Conservation (phyloP, 441 rosid genomes). For the Melastoma candidum region DNA sequence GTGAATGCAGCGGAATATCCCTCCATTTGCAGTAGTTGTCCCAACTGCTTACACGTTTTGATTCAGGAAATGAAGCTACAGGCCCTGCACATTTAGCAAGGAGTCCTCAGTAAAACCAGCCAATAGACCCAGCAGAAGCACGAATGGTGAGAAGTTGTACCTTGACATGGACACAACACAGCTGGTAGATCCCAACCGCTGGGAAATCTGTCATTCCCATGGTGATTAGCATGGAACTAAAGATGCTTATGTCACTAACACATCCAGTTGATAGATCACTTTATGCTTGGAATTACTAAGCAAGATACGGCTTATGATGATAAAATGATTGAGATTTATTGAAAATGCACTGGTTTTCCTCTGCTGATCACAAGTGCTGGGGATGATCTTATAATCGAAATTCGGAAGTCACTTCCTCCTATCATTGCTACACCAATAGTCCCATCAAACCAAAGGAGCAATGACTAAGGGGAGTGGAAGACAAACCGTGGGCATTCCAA, state of each 20-base stretch:
- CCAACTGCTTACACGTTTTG: conserved; percentile 41
- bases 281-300: no score
- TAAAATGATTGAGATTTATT: no score
- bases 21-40: conserved; percentile 76
- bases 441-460: neutral
- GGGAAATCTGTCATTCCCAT: conserved; percentile 25
- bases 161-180: conserved; percentile 58
- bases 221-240: neutral
- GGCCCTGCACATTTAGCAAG: conserved; percentile 38
- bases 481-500: conserved; percentile 29
- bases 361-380: no score
- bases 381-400: no score
- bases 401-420: no score
- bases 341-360: no score
- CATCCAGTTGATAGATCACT: no score
- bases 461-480: neutral
- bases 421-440: neutral
- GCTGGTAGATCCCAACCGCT: conserved; percentile 54
- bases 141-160: conserved; percentile 26
- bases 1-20: conserved; percentile 62
- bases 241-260: neutral
- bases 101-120: conserved; percentile 7
- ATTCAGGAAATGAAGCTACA: conserved; percentile 19
- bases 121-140: neutral
- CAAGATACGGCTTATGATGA: no score